Evolutionary conservation across 2,329 filamentous ascomycete species (phyloP), one percentile per base, ranked within the genome.

Genomic region (Colletotrichum scovillei): DNA sequence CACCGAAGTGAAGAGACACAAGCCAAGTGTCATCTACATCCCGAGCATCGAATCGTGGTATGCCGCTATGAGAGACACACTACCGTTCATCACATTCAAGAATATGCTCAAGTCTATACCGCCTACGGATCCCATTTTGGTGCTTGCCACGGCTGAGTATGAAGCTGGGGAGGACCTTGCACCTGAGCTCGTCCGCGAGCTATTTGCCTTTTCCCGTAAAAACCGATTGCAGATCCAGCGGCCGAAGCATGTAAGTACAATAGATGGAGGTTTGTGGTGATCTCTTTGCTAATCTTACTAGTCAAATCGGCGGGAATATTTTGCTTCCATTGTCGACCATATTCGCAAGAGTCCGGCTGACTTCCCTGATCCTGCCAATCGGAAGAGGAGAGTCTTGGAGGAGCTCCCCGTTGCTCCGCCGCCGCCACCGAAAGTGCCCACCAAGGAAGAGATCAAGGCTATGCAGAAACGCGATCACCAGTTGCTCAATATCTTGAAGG

Each of bases 21-120:
- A 98, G 81, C 97, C 97, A 0, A 97, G 95, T 80, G 94, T 98
- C 49, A 97, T 99, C 64, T 98, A 95, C 82, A 93, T 99, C 56
- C 96, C 97, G 2, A 93, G 95, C 76, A 90, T 98, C 62, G 94
- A 98, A 76, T 89, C 92, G 8, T 99, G 97, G 97, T 96, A 95
- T 80, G 84, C 89, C 22, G 88, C 87, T 30, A 79, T 92, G 22
- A 80, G 82, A n/a, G 84, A 85, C 8, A 92, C 93, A 0, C 85
- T 95, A 52, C 90, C 92, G 3, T 90, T 97, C 68, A 92, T 92
- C 42, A 97, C 95, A 0, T 98, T 99, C 82, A 88, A 92, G 73
- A 92, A 94, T 9, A 91, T 98, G 81, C 84, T 99, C 46, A 91
- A 92, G 76, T 93, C 93, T 2, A 91, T 99, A 63, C 90, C 94